These are phyloP conservation scores for Chaetomium strumarium DNA, from an alignment of 2,329 filamentous ascomycete species.

Conservation along the genomic window DNA sequence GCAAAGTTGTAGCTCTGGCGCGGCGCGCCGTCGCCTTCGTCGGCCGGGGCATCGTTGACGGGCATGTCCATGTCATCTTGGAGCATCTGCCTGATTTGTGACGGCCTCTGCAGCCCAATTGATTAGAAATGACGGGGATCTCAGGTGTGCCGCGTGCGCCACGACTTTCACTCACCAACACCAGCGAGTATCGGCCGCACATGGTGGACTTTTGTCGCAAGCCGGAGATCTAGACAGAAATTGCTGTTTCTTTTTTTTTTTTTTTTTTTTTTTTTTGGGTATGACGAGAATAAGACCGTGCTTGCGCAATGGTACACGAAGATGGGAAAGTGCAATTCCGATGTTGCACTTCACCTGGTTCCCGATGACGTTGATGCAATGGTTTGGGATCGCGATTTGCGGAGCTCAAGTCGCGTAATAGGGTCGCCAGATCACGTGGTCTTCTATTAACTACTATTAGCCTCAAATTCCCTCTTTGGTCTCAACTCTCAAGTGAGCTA, in stretches of 20 bases:
- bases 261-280: too few species aligned
- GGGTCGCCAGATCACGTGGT: constrained; percentile 23
- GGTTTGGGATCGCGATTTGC: background rate
- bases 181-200: constrained; percentile 35
- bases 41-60: constrained; percentile 63
- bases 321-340: background rate
- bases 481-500: too few species aligned
- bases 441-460: too few species aligned
- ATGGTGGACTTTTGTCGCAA: constrained; percentile 19
- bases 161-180: constrained; percentile 29
- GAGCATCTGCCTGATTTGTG: constrained; percentile 67
- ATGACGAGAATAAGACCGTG: too few species aligned
- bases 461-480: too few species aligned
- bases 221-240: too few species aligned
- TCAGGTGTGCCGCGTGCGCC: too few species aligned
- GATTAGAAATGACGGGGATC: too few species aligned
- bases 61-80: constrained; percentile 64
- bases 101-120: constrained; percentile 54
- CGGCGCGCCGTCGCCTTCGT: constrained; percentile 55
- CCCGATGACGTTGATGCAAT: constrained; percentile 10
- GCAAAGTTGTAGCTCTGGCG: constrained; percentile 89
- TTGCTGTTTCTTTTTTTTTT: too few species aligned
- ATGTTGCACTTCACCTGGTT: background rate
- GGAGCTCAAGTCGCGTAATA: background rate
- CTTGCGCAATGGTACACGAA: background rate